Evolutionary conservation across 306 rosid genomes (phyloP), one percentile per base, ranked within the genome.

Genomic region (Quercus rubra): DNA sequence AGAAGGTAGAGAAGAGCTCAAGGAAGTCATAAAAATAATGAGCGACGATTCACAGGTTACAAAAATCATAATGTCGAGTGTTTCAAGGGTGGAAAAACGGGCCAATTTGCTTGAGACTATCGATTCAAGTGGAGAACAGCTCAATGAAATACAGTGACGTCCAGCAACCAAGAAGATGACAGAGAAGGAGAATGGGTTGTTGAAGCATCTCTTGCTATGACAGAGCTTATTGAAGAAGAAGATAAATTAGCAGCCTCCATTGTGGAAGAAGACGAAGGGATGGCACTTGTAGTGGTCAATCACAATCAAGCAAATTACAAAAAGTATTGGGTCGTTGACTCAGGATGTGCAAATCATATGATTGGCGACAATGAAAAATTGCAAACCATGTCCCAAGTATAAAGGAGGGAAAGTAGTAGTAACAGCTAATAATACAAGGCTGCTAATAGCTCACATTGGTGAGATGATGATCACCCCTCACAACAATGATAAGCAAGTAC

Each of bases 311-410:
- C 10, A 38, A 38, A 38, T 38, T 38, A 38, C 43, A 38, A 38
- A 38, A 38, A 6, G 9, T 2, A 38, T 38, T 38, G 43, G 43
- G 43, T 38, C 2, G 43, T 38, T 38, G 43, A 38, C 9, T 38
- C 2, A 35, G 2, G 41, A 35, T 35, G 9, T 35, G 41, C 35
- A 57, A 71, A 78, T 18, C 56, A 79, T 6, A 72, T 73, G 78
- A 79, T 33, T 2, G 33, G 76, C 55, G 75, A 80, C 46, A 13
- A 80, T 18, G 11, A 68, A 18, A 57, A 75, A 35, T 25, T 75
- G 18, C 68, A 69, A 21, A 57, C 14, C 23, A 0, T 33, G 33
- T 0, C 5, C 6, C 6, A 25, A 73, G 28, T 63, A 73, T 31
- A 66, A 73, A 54, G 67, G 41, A 30, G 1, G 35, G 12, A 6